Evolutionary conservation across 768 basidiomycete species (phyloP).

Genomic region (Pluteus cervinus): DNA sequence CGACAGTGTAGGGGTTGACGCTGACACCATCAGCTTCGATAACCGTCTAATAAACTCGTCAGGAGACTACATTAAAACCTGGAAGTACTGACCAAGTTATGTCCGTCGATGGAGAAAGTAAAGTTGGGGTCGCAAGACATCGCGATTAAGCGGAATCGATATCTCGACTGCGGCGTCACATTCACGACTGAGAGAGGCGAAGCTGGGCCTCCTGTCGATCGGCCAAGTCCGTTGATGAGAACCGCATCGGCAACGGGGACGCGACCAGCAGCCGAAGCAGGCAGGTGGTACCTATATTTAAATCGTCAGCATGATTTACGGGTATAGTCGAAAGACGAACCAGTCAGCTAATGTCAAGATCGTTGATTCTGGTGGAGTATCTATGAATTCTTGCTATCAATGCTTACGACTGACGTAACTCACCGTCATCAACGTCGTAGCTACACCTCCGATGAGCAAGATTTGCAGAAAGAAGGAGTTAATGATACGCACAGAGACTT

Average conservation of each 20-base stretch:
- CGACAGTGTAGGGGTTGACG: conserved; percentile 25
- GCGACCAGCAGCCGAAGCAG: conserved; percentile 18
- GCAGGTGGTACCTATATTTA: conserved; percentile 24
- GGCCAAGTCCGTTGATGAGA: conserved; percentile 46
- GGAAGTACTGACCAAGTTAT: conserved; percentile 28
- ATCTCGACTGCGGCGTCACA: conserved; percentile 30
- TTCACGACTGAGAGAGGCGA: conserved; percentile 30
- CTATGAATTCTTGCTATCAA: not conserved
- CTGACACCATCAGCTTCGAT: conserved; percentile 36
- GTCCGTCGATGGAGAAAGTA: conserved; percentile 38
- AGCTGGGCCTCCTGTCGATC: conserved; percentile 28
- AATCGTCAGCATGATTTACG: not conserved
- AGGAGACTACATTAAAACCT: not conserved
- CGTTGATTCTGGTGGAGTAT: conserved; percentile 25
- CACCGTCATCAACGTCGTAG: conserved; percentile 42
- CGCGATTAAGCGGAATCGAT: conserved; percentile 43
- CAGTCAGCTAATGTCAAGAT: conserved; percentile 44
- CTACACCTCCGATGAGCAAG: conserved; percentile 1
- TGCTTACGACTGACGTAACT: not conserved
- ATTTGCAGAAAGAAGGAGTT: not conserved
- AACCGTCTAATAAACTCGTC: conserved; percentile 15
- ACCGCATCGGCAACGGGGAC: conserved; percentile 26
- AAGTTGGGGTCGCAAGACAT: conserved; percentile 42
- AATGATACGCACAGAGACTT: conserved; percentile 9
- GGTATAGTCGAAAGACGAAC: conserved; percentile 14